Evolutionary conservation across 495 filamentous ascomycete species (phyloP).

Genomic region (Lasiosphaeriaceae sp.): DNA sequence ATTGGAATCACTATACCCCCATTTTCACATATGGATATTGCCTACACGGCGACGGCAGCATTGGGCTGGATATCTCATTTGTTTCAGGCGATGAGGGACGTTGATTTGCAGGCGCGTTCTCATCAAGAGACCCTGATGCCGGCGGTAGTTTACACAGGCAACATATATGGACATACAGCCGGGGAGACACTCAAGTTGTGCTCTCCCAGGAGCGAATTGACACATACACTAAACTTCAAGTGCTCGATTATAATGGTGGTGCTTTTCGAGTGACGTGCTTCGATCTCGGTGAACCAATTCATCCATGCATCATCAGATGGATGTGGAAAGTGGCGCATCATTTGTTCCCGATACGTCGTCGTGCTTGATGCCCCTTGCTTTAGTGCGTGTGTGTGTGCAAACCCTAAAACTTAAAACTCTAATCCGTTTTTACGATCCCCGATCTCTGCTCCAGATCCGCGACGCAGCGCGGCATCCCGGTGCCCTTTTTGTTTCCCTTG

Average conservation of each 20-base stretch:
- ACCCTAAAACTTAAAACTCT: no score
- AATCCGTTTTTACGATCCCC: no score
- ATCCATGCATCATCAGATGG: no score
- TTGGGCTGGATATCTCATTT: not conserved
- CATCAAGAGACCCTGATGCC: not conserved
- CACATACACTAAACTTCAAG: not conserved
- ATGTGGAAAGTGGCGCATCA: no score
- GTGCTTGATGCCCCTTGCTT: no score
- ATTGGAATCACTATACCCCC: not conserved
- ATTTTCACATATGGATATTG: not conserved
- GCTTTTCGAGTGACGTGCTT: not conserved
- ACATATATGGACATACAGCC: not conserved
- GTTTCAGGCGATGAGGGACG: not conserved
- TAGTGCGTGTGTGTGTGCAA: no score
- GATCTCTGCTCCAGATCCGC: no score
- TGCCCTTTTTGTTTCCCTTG: no score
- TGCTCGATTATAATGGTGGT: no score
- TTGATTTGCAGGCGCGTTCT: not conserved
- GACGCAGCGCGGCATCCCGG: no score
- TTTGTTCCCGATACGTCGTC: no score
- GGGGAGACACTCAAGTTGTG: not conserved
- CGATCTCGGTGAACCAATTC: not conserved
- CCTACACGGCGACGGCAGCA: not conserved
- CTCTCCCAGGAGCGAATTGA: not conserved
- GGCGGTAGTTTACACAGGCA: not conserved